Conservation (phyloP, 768 basidiomycete genomes). For the Rhizopogon sp. region DNA sequence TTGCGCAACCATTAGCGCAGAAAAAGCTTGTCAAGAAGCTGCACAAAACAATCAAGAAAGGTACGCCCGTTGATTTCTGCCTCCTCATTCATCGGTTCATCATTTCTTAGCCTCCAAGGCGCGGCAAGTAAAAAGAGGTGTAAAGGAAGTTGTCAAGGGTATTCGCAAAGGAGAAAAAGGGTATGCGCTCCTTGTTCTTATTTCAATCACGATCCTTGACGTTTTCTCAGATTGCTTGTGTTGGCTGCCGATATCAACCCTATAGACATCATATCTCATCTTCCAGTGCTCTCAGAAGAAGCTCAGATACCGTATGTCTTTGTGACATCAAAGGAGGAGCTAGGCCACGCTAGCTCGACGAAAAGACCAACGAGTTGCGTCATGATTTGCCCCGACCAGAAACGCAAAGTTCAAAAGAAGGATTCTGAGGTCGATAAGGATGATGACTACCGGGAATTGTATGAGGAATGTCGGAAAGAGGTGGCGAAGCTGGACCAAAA, state of each 20-base stretch:
- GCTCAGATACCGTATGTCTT: constrained; percentile 88
- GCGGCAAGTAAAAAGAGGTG: constrained; percentile 93
- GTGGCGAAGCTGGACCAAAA: constrained; percentile 75
- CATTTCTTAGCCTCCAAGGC: constrained; percentile 74
- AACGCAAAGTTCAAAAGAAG: constrained; percentile 64
- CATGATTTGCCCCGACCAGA: constrained; percentile 83
- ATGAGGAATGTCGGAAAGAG: constrained; percentile 83
- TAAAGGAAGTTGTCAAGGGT: constrained; percentile 98
- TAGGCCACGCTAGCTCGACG: constrained; percentile 92
- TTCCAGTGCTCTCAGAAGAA: constrained; percentile 93
- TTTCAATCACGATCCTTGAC: constrained; percentile 3
- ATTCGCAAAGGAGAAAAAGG: constrained; percentile 97
- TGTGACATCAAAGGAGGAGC: constrained; percentile 89
- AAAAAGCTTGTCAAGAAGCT: constrained; percentile 93
- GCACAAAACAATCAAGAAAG: constrained; percentile 92
- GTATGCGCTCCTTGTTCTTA: constrained; percentile 37
- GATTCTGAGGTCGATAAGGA: constrained; percentile 61
- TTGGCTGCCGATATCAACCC: constrained; percentile 97
- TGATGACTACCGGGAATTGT: constrained; percentile 82
- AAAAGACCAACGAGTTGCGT: constrained; percentile 99
- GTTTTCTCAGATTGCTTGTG: constrained; percentile 62
- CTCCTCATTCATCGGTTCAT: background rate
- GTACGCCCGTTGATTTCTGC: constrained; percentile 30
- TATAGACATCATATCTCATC: constrained; percentile 96
- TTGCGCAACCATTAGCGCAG: constrained; percentile 89